Evolutionary conservation across 805 yeast species (phyloP), one percentile per base, ranked within the genome.

Genomic region (Spathaspora girioi): DNA sequence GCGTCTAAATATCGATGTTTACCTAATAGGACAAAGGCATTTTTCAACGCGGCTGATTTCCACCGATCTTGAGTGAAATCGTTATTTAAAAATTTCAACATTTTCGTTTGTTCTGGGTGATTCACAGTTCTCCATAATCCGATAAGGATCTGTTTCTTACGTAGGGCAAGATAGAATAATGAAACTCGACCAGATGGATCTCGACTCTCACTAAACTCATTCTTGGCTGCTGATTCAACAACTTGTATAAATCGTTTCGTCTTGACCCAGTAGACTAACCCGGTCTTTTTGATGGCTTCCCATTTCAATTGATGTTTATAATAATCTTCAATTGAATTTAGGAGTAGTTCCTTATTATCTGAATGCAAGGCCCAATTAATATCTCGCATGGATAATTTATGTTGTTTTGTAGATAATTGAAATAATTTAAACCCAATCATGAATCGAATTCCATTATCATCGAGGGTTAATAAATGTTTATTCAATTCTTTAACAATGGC

Each of bases 1-100:
- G 97, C 96, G 66, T 91, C 96, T 64, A 79, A 70, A 61, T 79
- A 88, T 42, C 98, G 73, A 66, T 92, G 99, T 61, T 90, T 90
- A 54, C 97, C 89, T 56, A 94, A 66, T 43, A 93, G 70, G 0
- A 89, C 98, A 73, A 82, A 93, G 0, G 98, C 98, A 69, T 93
- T 93, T 61, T 94, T 94, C 59, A 83, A 67, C 0, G 98, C 97
- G 1, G 97, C 97, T 0, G 88, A 76, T 58, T 76, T 81, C 97
- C 97, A 92, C 47, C 97, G 74, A 14, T 78, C 76, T 49, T 84
- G 81, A 4, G 71, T 68, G 65, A 92, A 93, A 62, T 94, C 94
- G 63, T 92, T 86, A 18, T 75, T 73, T 58, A 93, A 71, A 59
- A 93, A 88, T 60, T 78, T 86, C 47, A 89, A 57, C 84, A 93